Conservation (phyloP, 345 rosid species). For the Excoecaria agallocha region DNA sequence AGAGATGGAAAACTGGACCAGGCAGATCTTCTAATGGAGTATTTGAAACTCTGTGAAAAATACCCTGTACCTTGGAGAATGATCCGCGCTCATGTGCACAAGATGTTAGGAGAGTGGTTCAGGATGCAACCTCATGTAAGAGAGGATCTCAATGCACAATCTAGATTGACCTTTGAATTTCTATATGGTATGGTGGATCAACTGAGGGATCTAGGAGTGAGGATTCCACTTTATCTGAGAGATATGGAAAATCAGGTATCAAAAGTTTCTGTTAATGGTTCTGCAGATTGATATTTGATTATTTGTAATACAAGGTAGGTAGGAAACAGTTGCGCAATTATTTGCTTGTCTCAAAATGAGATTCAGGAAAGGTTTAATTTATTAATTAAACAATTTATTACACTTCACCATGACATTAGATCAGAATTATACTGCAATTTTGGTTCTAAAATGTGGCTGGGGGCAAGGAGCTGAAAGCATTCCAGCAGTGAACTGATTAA, state of each 20-base stretch:
- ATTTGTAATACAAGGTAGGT: not conserved
- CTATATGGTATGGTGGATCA: slow-evolving; percentile 60
- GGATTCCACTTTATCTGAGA: slow-evolving; percentile 70
- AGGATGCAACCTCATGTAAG: slow-evolving; percentile 70
- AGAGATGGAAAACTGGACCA: slow-evolving; percentile 69
- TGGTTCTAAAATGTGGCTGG: too few species aligned
- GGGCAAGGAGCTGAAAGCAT: too few species aligned
- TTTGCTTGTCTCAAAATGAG: not conserved
- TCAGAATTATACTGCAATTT: not conserved
- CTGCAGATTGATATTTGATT: slow-evolving; percentile 19
- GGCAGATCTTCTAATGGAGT: slow-evolving; percentile 61
- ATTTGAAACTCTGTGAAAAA: slow-evolving; percentile 73
- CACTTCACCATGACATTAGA: not conserved
- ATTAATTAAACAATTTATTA: not conserved
- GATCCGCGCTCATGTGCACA: slow-evolving; percentile 83
- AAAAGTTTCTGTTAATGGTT: slow-evolving; percentile 19
- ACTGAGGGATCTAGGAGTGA: slow-evolving; percentile 57
- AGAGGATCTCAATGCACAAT: slow-evolving; percentile 71
- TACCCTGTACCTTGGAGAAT: slow-evolving; percentile 96
- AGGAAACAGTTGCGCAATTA: not conserved
- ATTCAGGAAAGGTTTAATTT: not conserved
- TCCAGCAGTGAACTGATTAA: too few species aligned
- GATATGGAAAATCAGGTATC: slow-evolving; percentile 10
- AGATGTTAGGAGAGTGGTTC: slow-evolving; percentile 90
- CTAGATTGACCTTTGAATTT: slow-evolving; percentile 72